Percentiles rank a stretch among this genome's conserved stretches.
These are phyloP conservation scores for Corylus avellana DNA, from an alignment of 306 rosid species.

Conservation along the genomic window DNA sequence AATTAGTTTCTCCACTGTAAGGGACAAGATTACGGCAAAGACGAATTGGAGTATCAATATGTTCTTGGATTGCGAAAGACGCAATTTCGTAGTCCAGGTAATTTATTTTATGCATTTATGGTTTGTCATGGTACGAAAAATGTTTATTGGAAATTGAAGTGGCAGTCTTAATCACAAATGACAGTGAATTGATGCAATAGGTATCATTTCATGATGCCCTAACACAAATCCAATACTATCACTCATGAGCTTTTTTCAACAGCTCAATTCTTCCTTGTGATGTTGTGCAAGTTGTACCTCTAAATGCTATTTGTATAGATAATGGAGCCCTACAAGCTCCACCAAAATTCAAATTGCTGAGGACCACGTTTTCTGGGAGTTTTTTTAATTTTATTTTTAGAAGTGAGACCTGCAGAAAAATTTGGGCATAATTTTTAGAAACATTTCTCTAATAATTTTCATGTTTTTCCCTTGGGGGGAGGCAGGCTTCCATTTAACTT, in stretches of 20 bases:
- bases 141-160: background rate
- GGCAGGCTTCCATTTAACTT: background rate
- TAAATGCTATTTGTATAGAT: conserved; percentile 2
- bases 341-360: background rate
- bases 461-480: background rate
- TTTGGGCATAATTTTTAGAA: background rate
- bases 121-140: background rate
- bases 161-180: background rate
- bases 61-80: conserved; percentile 93
- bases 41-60: conserved; percentile 71
- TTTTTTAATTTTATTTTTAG: background rate
- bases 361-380: background rate
- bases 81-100: conserved; percentile 93
- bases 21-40: conserved; percentile 65
- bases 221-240: background rate
- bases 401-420: too few relatives aligned
- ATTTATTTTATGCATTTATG: conserved; percentile 6
- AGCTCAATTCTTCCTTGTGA: background rate
- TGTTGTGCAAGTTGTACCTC: background rate
- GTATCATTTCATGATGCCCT: background rate
- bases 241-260: background rate
- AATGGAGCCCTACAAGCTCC: background rate
- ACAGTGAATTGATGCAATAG: background rate
- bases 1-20: conserved; percentile 75
- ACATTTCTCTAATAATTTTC: background rate